Conservation (phyloP, 2,329 filamentous ascomycete genomes). For the Colletotrichum sp. region DNA sequence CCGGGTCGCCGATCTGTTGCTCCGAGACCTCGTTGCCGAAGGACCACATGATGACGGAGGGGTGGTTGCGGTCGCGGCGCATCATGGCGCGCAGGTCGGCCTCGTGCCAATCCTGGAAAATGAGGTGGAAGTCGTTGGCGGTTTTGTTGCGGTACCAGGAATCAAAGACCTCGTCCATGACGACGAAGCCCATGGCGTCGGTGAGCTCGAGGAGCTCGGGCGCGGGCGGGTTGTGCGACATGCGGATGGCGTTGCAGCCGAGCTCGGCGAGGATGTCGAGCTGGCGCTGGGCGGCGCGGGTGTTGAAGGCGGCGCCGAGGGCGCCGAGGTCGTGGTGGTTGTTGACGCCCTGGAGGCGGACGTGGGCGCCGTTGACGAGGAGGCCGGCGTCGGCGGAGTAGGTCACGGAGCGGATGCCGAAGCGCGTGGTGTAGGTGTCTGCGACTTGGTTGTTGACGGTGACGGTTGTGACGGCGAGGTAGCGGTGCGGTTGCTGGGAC, state of each 20-base stretch:
- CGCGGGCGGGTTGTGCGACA: conserved; percentile 58
- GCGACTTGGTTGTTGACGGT: conserved; percentile 28
- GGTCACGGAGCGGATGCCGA: conserved; percentile 51
- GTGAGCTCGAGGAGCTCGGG: conserved; percentile 54
- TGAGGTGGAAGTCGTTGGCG: conserved; percentile 52
- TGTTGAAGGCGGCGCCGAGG: conserved; percentile 55
- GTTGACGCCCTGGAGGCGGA: conserved; percentile 51
- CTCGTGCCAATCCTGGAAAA: conserved; percentile 60
- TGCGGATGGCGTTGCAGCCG: conserved; percentile 55
- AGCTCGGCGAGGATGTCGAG: conserved; percentile 54
- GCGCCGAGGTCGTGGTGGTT: conserved; percentile 58
- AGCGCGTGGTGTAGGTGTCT: conserved; percentile 53
- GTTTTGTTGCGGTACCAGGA: conserved; percentile 53
- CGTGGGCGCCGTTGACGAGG: conserved; percentile 47
- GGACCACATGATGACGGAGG: conserved; percentile 57
- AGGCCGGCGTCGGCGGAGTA: conserved; percentile 47
- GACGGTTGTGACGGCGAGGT: conserved; percentile 50
- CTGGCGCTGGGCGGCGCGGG: conserved; percentile 52
- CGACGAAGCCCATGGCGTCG: conserved; percentile 54
- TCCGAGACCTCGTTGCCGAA: conserved; percentile 60
- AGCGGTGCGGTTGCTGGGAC: conserved; percentile 49
- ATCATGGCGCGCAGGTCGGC: conserved; percentile 55
- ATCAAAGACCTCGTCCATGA: conserved; percentile 61
- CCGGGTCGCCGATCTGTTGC: conserved; percentile 40
- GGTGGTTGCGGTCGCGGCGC: conserved; percentile 60